Base-by-base conservation (phyloP, 805 yeast species). In the Brettanomyces custersianus region DNA sequence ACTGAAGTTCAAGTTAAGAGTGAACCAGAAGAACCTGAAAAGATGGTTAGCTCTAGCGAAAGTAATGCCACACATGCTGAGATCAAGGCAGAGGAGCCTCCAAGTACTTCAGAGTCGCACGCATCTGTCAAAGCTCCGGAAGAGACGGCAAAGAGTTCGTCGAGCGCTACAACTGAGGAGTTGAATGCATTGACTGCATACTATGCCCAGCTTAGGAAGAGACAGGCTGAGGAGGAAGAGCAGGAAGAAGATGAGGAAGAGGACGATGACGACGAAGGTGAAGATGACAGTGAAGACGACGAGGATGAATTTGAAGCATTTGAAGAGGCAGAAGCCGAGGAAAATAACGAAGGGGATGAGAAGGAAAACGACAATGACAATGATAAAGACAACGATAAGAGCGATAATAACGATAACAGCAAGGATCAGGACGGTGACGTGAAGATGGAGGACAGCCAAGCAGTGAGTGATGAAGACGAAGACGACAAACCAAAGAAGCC, bases 151-250 rank as follows among this genome's bases (percentile, higher is more conserved):
- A 22, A n/a, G 28, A 16, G 28, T 22, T 20, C 28, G n/a, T 7
- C 17, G 17, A 25, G 28, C n/a, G 20, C 34, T 46, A 78, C 80
- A 38, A 65, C 70, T 46, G 82, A 78, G 53, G 78, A 79, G 25
- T 80, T 80, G 56, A 84, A 78, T 46, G 85, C 86, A 3, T 57
- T 77, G 47, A 69, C 74, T n/a, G 77, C 75, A 13, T 84, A 83
- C 52, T 84, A 84, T 52, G 86, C 86, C 8, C 77, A 79, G 46
- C 65, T 83, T 55, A 86, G 83, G 8, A 76, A 74, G 42, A 69
- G 77, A 46, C 82, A 80, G 51, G 79, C 73, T 5, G 68, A 67
- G 34, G 83, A 77, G 41, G 76, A 71, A 23, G 80, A 68, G 8
- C 80, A 74, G 9, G 83, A 63, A 16, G 74, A 65, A 8, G 72